Evolutionary conservation across 495 filamentous ascomycete species (phyloP), one percentile per base, ranked within the genome.

Genomic region (Aspergillus diversus): DNA sequence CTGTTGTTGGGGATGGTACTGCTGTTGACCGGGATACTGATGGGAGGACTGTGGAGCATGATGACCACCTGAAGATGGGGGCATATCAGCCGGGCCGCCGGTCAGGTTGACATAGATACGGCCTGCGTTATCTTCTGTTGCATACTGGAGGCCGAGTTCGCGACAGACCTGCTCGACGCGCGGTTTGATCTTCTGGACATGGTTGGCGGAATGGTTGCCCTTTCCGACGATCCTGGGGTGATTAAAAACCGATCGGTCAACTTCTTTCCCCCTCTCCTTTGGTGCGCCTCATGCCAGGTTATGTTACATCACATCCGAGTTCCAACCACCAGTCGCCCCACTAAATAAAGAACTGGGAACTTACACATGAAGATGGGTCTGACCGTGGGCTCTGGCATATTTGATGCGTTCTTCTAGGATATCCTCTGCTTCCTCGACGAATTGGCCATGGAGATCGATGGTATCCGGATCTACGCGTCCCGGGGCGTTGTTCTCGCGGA

Each of bases 361-460:
- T 71, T 75, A 85, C 79, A 90, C 88, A 76, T 93, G 85, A 48
- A 99, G 76, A 80, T 94, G 90, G 8, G 76, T 85, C 76, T 96
- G 89, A 0, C 90, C 90, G 54, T 86, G 81, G 43, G 81, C 64
- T 69, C 83, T 86, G 49, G 90, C 92, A 61, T 89, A 87, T 56
- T 86, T 82, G 60, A 99, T 94, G 60, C 93, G 82, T 74, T 88
- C 81, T 75, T 92, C 90, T 31, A 97, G 76, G 43, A 97, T 93
- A 49, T 92, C 84, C 81, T 96, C 91, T 6, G 96, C 95, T 80
- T 99, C 95, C 69, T 94, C 89, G 51, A 96, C 95, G 71, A 88
- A 97, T 70, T 94, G 89, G 0, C 95, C 93, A 67, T 99, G 95
- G 49, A 99, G 79, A 78, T 99, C 95, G 65, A 99, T 97, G 4